Evolutionary conservation across 257 asterid species (phyloP), one percentile per base, ranked within the genome.

Genomic region (Nemophila menziesii): DNA sequence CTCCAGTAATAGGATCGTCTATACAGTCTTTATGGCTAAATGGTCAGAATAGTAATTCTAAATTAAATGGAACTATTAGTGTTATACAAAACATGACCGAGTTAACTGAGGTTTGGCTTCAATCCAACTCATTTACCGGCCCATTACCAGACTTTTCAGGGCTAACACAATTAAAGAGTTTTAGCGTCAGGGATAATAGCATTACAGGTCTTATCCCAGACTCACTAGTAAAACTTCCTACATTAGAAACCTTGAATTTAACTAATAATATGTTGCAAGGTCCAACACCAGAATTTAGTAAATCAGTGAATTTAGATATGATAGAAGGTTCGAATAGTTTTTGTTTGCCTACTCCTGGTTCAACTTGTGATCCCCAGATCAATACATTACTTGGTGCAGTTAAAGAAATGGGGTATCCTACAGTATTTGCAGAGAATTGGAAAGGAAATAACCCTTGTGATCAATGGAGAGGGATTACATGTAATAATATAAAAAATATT

Each of bases 401-500:
- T 14, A 71, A 70, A 59, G 54, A 66, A 3, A 56, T 83, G 89
- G 63, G 52, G 37, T 87, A 80, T 38, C 97, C 92, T 0, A 57
- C 62, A 39, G 76, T 56, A 62, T 75, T 87, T 33, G 69, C 97
- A 0, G 92, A 83, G 61, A 75, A 67, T 68, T 83, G 93, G 93
- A 78, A 80, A 51, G 81, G 75, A 36, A 87, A 87, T 64, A 73
- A 87, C 44, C 93, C 92, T 0, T 87, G 97, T 46, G 69, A 61
- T 7, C 76, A 70, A 63, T 87, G 97, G 97, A 69, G 69, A 21
- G 95, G 95, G 60, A 64, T 87, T 44, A 67, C 82, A 59, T 87
- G 95, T 63, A 80, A 68, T 33, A 65, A 49, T 61, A n/a, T n/a
- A n/a, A 89, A 83, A 52, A 87, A 73, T 42, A 70, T 83, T 9